A percentile compares a stretch with the other conserved stretches of the same genome.
Evolutionary conservation across 495 filamentous ascomycete genomes (phyloP).

Genomic region (Lichina pygmaea): DNA sequence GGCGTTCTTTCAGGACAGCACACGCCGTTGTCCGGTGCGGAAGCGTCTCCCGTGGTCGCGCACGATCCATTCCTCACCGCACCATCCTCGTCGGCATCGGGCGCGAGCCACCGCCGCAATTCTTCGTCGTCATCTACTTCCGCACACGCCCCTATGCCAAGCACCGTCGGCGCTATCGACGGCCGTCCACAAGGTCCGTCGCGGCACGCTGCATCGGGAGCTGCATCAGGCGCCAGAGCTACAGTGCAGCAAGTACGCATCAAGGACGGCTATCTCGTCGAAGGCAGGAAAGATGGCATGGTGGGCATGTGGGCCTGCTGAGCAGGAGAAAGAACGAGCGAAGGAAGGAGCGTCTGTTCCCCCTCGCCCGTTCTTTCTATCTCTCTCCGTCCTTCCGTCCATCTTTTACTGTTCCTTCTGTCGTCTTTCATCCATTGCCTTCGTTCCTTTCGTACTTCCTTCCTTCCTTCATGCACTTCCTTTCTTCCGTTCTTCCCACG

Average conservation of each 20-base stretch:
- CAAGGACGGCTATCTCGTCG: slow-evolving; percentile 81
- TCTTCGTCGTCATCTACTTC: too few species aligned
- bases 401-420: not conserved
- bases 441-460: too few species aligned
- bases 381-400: not conserved
- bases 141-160: too few species aligned
- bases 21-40: not conserved
- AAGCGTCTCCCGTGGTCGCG: too few species aligned
- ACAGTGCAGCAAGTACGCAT: slow-evolving; percentile 74
- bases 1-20: slow-evolving; percentile 28
- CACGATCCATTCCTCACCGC: not conserved
- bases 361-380: not conserved
- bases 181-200: not conserved
- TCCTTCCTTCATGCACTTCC: too few species aligned
- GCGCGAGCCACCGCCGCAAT: too few species aligned
- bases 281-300: slow-evolving; percentile 67
- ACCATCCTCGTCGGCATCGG: not conserved
- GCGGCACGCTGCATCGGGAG: not conserved
- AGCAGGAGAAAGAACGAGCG: not conserved
- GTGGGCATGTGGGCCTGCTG: slow-evolving; percentile 85
- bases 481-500: too few species aligned
- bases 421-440: not conserved
- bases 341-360: not conserved
- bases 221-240: slow-evolving; percentile 7
- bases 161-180: not conserved